phyloP scores from a whole-genome alignment of 164 flowering plant species.

The Umbilicus rupestris region DNA sequence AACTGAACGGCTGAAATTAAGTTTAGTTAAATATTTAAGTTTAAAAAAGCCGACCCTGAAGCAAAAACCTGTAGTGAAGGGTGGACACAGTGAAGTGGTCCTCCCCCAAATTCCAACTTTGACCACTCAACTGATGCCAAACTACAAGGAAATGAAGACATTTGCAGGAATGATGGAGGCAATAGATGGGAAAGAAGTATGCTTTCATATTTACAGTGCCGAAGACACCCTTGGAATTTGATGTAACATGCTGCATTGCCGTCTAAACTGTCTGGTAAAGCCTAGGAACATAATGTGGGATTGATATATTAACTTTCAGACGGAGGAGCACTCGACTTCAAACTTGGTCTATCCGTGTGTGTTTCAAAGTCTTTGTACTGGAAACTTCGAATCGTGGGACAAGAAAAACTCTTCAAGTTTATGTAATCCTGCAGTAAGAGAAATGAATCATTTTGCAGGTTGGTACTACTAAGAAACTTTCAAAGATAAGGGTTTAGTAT shows the following conservation, averaged over 20 bases:
- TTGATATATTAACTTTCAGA: neutral
- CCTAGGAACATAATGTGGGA: neutral
- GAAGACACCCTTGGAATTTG: neutral
- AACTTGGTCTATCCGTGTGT: neutral
- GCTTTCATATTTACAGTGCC: neutral
- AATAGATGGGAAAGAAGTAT: neutral
- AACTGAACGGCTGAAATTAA: no score
- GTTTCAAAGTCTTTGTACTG: neutral
- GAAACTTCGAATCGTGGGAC: neutral
- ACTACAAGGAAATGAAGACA: neutral
- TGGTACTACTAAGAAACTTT: no score
- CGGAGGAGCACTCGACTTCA: neutral
- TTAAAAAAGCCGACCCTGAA: no score
- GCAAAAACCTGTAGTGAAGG: no score
- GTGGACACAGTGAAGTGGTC: no score
- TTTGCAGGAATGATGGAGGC: neutral
- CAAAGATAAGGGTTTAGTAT: neutral
- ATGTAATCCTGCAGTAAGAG: neutral
- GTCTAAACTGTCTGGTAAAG: neutral
- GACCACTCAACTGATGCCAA: neutral
- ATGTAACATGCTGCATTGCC: neutral
- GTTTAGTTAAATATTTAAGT: no score
- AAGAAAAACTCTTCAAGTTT: neutral
- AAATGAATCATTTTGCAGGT: neutral
- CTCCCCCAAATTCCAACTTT: neutral